A percentile compares a stretch with the other conserved stretches of the same genome.
These are phyloP conservation scores for Adansonia gregorii DNA, from an alignment of 441 rosid genomes.

Conservation along the genomic window DNA sequence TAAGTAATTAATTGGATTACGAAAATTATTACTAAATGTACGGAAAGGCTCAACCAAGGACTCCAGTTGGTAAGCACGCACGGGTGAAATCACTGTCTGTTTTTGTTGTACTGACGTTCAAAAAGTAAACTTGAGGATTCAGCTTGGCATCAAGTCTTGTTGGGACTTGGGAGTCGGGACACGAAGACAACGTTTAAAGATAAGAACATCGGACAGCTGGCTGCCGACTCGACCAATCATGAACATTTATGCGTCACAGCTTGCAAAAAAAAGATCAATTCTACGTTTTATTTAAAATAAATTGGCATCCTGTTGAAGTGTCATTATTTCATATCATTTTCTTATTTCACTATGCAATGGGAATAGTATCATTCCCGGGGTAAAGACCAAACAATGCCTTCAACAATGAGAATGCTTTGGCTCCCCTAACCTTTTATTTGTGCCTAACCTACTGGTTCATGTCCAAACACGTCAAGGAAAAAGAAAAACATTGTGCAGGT, in stretches of 20 bases:
- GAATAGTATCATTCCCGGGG: neutral
- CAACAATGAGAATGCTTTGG: neutral
- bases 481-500: neutral
- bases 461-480: neutral
- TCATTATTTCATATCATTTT: neutral
- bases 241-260: constrained; percentile 6
- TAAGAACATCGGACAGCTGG: constrained; percentile 9
- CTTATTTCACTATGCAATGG: neutral
- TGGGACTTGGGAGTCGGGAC: neutral
- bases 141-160: neutral
- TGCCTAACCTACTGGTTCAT: neutral
- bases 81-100: constrained; percentile 8
- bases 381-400: neutral
- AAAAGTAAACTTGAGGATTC: neutral
- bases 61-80: neutral
- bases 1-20: neutral
- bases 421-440: neutral
- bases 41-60: neutral
- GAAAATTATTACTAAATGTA: neutral
- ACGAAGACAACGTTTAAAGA: neutral
- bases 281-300: neutral
- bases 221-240: neutral
- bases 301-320: neutral
- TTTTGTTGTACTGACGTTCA: neutral
- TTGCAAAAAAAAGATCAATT: neutral